phyloP scores from a whole-genome alignment of 2,329 filamentous ascomycete genomes.

The Tolypocladium pustulatum region DNA sequence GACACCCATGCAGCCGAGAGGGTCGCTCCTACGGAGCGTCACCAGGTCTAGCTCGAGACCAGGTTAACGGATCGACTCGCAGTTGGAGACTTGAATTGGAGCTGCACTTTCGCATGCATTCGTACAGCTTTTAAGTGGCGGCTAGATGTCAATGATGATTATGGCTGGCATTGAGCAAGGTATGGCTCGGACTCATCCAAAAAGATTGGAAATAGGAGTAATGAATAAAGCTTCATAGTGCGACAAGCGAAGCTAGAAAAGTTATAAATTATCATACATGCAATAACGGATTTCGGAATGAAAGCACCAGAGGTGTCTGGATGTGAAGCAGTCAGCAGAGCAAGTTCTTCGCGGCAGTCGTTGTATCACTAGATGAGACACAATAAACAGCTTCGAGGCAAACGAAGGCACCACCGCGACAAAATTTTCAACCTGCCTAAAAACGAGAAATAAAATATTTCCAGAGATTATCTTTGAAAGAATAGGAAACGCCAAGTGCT shows the following conservation, averaged over 20 bases:
- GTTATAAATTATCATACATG: not conserved
- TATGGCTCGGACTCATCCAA: not conserved
- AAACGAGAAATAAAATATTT: not conserved
- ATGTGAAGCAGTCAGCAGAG: not conserved
- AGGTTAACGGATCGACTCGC: no score
- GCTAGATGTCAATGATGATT: not conserved
- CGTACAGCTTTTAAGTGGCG: not conserved
- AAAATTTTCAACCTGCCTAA: not conserved
- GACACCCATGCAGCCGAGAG: conserved; percentile 26
- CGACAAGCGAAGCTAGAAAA: not conserved
- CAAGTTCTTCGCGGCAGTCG: no score
- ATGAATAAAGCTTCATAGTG: not conserved
- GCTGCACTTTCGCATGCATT: not conserved
- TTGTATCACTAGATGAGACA: no score
- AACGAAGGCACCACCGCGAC: not conserved
- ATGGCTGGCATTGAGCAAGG: not conserved
- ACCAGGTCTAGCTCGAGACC: conserved; percentile 14
- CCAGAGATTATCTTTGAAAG: no score
- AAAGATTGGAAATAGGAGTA: not conserved
- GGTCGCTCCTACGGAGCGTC: conserved; percentile 26
- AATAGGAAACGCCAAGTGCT: not conserved
- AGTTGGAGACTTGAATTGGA: not conserved
- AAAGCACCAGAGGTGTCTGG: not conserved
- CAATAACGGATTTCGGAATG: no score
- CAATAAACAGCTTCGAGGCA: not conserved